A percentile compares a stretch with the other conserved stretches of the same genome.
These are phyloP conservation scores for Rhododendron griersonianum DNA, from an alignment of 148 eudicot species.

Conservation along the genomic window DNA sequence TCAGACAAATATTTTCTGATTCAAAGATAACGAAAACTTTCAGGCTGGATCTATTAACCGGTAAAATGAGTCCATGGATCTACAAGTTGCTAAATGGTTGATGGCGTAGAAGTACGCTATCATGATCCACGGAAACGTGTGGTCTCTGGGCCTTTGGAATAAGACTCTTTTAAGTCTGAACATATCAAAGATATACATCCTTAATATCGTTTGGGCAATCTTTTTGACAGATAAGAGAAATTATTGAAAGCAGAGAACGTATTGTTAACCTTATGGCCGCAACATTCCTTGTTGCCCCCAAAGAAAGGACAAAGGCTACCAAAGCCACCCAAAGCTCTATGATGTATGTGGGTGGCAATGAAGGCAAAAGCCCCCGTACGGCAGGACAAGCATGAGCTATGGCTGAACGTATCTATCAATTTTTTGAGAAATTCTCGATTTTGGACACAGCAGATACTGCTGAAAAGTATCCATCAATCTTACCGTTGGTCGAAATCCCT, in stretches of 20 bases:
- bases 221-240: background rate
- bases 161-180: background rate
- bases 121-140: background rate
- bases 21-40: background rate
- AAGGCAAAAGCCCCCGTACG: background rate
- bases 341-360: background rate
- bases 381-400: background rate
- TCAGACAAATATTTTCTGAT: background rate
- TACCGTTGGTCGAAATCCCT: conserved; percentile 92
- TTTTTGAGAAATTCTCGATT: background rate
- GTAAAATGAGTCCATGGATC: background rate
- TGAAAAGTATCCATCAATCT: conserved; percentile 13
- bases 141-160: background rate
- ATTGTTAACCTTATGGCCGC: background rate
- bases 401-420: background rate
- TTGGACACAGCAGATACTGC: background rate
- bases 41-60: background rate
- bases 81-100: background rate
- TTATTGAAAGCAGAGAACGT: background rate
- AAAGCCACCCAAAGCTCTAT: background rate
- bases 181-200: background rate
- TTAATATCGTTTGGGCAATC: background rate
- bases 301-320: background rate
- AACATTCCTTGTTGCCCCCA: background rate
- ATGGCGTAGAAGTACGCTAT: background rate